Evolutionary conservation across 2,329 filamentous ascomycete genomes (phyloP), one percentile per base, ranked within the genome.

Genomic region (Ascochyta fabae): DNA sequence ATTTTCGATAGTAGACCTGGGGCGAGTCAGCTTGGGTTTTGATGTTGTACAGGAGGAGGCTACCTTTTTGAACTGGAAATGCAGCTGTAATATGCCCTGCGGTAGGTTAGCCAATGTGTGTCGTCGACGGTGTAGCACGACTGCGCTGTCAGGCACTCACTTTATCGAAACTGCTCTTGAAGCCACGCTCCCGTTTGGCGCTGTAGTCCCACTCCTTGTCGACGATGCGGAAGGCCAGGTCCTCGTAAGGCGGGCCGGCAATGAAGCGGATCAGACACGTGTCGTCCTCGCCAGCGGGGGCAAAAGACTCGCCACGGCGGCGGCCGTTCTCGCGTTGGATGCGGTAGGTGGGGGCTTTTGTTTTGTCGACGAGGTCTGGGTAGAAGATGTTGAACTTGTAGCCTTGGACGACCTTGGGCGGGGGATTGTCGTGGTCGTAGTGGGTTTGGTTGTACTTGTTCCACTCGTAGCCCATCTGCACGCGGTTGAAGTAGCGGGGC

Each of bases 371-470:
- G 29, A 99, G 86, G 67, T 99, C 95, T 0, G 95, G 95, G 72
- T 99, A 99, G 78, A 99, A 99, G 47, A 99, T 94, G 79, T 99
- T 98, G 83, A 99, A 99, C 75, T 96, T 97, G 83, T 99, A 99
- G 53, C 95, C 95, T 75, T 99, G 95, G 10, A 99, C 95, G 6
- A 99, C 94, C 78, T 96, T 97, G 24, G 95, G 95, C 1, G 95
- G 95, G 2, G 95, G 95, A 70, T 98, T 97, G 73, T 98, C 94
- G 75, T 97, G 92, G 75, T 98, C 95, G 79, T 99, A 99, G 78
- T 99, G 95, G 12, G 95, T 99, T 78, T 99, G 95, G 72, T 99
- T 99, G 83, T 99, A 99, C 78, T 99, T 99, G 82, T 99, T 99
- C 95, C 95, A 99, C 76, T 99, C 95, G 76, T 98, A 99, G 48